These are phyloP conservation scores for Cordyceps tenuipes DNA, from an alignment of 2,329 filamentous ascomycete genomes.

Conservation along the genomic window DNA sequence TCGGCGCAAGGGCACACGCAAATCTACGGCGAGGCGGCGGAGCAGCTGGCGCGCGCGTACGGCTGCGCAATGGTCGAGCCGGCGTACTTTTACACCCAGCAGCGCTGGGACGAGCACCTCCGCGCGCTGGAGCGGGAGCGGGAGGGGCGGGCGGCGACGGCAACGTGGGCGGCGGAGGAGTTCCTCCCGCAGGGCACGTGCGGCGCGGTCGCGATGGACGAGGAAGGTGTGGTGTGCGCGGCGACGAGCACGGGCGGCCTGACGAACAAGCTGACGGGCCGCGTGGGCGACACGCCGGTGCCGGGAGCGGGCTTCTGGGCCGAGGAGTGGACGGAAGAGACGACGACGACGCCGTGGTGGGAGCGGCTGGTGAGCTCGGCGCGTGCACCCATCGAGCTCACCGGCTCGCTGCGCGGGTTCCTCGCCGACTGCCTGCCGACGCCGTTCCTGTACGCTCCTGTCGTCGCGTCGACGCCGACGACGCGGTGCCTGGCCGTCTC, in stretches of 20 bases:
- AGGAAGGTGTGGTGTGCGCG: constrained; percentile 63
- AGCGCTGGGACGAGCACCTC: constrained; percentile 70
- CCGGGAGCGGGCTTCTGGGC: constrained; percentile 86
- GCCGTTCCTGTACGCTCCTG: constrained; percentile 32
- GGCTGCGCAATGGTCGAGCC: constrained; percentile 62
- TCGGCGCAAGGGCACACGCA: constrained; percentile 63
- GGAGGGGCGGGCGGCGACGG: constrained; percentile 13
- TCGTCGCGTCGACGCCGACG: constrained; percentile 19
- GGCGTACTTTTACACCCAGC: constrained; percentile 70
- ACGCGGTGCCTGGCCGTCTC: constrained; percentile 53
- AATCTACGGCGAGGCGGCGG: constrained; percentile 58
- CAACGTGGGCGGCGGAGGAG: constrained; percentile 50
- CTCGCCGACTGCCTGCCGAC: constrained; percentile 54
- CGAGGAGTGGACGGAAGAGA: constrained; percentile 62
- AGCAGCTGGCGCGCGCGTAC: constrained; percentile 58
- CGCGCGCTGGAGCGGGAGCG: constrained; percentile 37
- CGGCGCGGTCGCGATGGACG: constrained; percentile 73
- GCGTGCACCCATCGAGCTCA: constrained; percentile 15
- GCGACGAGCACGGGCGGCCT: constrained; percentile 65
- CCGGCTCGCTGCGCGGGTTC: constrained; percentile 36
- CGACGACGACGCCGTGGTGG: constrained; percentile 13
- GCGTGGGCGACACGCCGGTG: constrained; percentile 79
- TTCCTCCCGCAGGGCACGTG: constrained; percentile 79
- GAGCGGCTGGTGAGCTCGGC: constrained; percentile 12
- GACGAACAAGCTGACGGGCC: constrained; percentile 80